Evolutionary conservation across 148 eudicot species (phyloP).

Genomic region (Silene conica): DNA sequence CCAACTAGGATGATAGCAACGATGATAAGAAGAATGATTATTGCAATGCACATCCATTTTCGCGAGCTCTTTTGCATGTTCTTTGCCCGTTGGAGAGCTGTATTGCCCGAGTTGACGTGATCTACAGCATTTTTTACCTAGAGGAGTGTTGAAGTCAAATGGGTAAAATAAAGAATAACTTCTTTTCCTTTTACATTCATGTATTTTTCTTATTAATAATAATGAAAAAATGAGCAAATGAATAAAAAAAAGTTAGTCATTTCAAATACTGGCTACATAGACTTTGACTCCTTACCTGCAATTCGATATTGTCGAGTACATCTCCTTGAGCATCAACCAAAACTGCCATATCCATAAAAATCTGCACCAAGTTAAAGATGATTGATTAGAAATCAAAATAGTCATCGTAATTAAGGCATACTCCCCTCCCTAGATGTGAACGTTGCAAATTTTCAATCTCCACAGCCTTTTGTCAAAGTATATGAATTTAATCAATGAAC

Average conservation of each 20-base stretch:
- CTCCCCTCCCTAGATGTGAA: not conserved
- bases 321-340: slow-evolving; percentile 95
- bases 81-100: slow-evolving; percentile 68
- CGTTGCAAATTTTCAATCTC: not conserved
- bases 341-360: slow-evolving; percentile 91
- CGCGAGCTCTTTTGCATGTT: slow-evolving; percentile 68
- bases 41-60: slow-evolving; percentile 91
- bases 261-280: too few relatives aligned
- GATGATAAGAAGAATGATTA: slow-evolving; percentile 59
- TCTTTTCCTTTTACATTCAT: not conserved
- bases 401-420: not conserved
- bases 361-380: slow-evolving; percentile 45
- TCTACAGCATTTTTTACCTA: slow-evolving; percentile 89
- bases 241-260: too few relatives aligned
- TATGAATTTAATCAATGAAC: not conserved
- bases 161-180: not conserved
- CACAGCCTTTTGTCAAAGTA: not conserved
- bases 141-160: not conserved
- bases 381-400: not conserved
- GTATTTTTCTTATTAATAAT: too few relatives aligned
- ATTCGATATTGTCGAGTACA: slow-evolving; percentile 89
- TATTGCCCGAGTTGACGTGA: slow-evolving; percentile 78
- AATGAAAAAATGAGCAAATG: too few relatives aligned
- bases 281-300: slow-evolving; percentile 45
- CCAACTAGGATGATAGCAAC: slow-evolving; percentile 54